Percentiles rank a stretch among this genome's conserved stretches.
phyloP scores from a whole-genome alignment of 1,284 basidiomycete species.

The Apiotrichum gamsii region DNA sequence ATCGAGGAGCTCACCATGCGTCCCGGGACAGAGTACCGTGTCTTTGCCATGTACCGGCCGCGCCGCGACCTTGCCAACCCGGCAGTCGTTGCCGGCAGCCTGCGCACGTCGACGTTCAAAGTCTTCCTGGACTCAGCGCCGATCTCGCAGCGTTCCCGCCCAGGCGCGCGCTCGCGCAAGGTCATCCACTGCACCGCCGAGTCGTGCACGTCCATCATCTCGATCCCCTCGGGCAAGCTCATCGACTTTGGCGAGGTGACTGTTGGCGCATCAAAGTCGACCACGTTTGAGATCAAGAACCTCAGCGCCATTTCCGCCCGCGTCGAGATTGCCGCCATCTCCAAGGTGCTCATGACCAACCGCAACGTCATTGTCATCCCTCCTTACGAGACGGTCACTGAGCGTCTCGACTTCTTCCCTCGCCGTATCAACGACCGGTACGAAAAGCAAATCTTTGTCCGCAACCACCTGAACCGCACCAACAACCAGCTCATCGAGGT shows the following conservation, averaged over 20 bases:
- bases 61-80: slow-evolving; percentile 36
- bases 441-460: slow-evolving; percentile 51
- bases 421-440: slow-evolving; percentile 51
- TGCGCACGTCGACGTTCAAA: slow-evolving; percentile 47
- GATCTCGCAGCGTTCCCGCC: slow-evolving; percentile 15
- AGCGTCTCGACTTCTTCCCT: slow-evolving; percentile 52
- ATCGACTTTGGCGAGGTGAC: slow-evolving; percentile 52
- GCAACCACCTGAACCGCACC: slow-evolving; percentile 40
- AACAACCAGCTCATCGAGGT: slow-evolving; percentile 50
- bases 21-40: slow-evolving; percentile 51
- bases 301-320: slow-evolving; percentile 48
- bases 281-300: slow-evolving; percentile 48
- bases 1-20: slow-evolving; percentile 51
- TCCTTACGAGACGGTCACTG: slow-evolving; percentile 48
- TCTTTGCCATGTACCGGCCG: slow-evolving; percentile 50
- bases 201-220: slow-evolving; percentile 51
- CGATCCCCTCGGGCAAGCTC: slow-evolving; percentile 37
- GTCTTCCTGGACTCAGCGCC: slow-evolving; percentile 49
- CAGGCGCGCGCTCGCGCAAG: slow-evolving; percentile 14
- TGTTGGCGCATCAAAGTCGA: slow-evolving; percentile 49
- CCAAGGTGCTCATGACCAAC: slow-evolving; percentile 51
- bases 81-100: slow-evolving; percentile 39
- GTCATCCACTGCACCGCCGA: slow-evolving; percentile 42
- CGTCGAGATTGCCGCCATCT: slow-evolving; percentile 51
- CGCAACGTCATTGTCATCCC: slow-evolving; percentile 50